Base-by-base conservation (phyloP, 1,139 yeast genomes). In the Scheffersomyces lignicola region DNA sequence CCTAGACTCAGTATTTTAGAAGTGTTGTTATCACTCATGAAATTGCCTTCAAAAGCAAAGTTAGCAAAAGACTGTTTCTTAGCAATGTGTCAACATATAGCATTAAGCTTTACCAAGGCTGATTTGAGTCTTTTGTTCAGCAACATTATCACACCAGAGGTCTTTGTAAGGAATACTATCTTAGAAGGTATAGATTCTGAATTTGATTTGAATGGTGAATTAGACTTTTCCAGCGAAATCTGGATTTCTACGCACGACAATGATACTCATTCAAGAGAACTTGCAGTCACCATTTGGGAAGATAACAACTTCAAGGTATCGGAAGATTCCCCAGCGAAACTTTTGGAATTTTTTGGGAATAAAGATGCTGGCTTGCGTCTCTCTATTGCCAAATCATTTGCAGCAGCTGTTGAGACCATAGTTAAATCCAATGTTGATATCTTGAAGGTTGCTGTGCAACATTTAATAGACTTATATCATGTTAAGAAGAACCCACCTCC, bases 161-260 rank as follows among this genome's bases (percentile, higher is more conserved):
- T 68, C 5, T 84, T 85, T 60, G 94, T 89, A 7, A 80, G 95
- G 45, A 71, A 80, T 8, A 76, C 95, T 1, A 75, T 90, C 28
- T 69, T 94, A 44, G 97, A 92, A 56, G 83, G 83, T 7, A 58
- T 94, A 31, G 97, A 92, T 54, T 77, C 87, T 35, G 97, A 92
- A 52, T 83, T 89, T 48, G 96, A 89, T 43, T 62, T 92, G 36
- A 62, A 71, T n/a, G 71, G 78, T 0, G 70, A 65, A 29, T 48
- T 77, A 52, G 61, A 65, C 6, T 77, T 75, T 50, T 70, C 83
- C 18, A 77, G 72, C 38, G 95, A 90, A 55, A 61, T 92, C 21
- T 90, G 86, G 80, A 81, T 94, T 39, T 75, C 86, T 13, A 73
- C 77, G 39, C 89, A 83, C 54, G 96, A 89, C 53, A 80, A 78